Evolutionary conservation across 1,139 yeast genomes (phyloP), one percentile per base, ranked within the genome.

Genomic region (Protomyces inundatus): DNA sequence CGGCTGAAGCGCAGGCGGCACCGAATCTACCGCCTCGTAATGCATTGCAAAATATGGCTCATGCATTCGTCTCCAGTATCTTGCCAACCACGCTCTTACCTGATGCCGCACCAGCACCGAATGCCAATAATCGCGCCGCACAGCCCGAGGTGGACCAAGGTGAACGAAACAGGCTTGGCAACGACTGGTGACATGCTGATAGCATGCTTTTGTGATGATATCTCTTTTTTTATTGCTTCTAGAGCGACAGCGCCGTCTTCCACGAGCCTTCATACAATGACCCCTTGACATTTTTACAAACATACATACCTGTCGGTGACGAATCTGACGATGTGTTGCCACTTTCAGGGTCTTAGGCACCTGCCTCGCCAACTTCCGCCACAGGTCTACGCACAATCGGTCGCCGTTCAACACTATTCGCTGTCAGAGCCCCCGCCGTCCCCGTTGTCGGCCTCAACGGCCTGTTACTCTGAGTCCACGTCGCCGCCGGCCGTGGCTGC

Each of bases 51-150:
- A 52, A 52, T 10, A 12, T 52, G 32, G 55, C 40, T n/a, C 55
- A 35, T 3, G 55, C 55, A n/a, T 52, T 52, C 34, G 33, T 52
- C 12, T 34, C 55, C 12, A 52, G 55, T 10, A 52, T 52, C 42
- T 4, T 52, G 39, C 55, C 55, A 16, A 52, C 14, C 10, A 16
- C 37, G 5, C 30, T 10, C 4, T 7, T 14, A 9, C 48, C 30
- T 9, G 12, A 36, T 36, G 39, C 39, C 9, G 32, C 23, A 1
- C 6, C 23, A 14, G 16, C n/a, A 9, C 32, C 7, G 48, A 16
- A 42, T 6, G 48, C 32, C 30, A 42, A 42, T 42, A 23, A 23
- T 23, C 23, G 23, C 23, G 48, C 48, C 16, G 48, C 48, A 14
- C 48, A 16, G 23, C 39, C 39, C 12, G 48, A 42, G 23, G 48